Percentiles rank a stretch among this genome's conserved stretches.
phyloP scores from a whole-genome alignment of 1,284 basidiomycete species.

The Entoloma clypeatum region DNA sequence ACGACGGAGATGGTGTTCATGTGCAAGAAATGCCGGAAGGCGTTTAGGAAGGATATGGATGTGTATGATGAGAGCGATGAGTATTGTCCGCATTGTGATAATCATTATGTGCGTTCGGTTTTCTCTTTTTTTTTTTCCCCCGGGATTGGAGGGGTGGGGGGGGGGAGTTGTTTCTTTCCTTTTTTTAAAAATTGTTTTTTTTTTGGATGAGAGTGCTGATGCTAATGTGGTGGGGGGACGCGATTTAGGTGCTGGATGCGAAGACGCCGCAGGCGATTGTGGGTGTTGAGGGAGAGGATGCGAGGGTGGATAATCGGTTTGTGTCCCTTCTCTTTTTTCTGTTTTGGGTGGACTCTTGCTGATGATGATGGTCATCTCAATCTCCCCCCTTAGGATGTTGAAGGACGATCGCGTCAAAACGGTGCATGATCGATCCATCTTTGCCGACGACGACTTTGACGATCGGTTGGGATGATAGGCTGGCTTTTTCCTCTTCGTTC shows the following conservation, averaged over 20 bases:
- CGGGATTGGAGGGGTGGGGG: no score
- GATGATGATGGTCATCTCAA: constrained; percentile 1
- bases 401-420: constrained; percentile 44
- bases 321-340: no score
- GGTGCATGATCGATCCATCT: constrained; percentile 31
- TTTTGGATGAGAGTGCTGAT: no score
- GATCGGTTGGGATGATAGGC: constrained; percentile 31
- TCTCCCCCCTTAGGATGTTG: constrained; percentile 35
- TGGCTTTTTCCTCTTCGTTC: neutral
- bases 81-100: constrained; percentile 97
- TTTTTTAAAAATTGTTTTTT: no score
- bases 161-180: no score
- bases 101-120: constrained; percentile 78
- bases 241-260: constrained; percentile 82
- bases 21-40: constrained; percentile 98
- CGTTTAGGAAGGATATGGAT: constrained; percentile 92
- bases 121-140: no score
- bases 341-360: constrained; percentile 1
- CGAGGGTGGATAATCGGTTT: constrained; percentile 80
- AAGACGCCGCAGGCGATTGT: constrained; percentile 87
- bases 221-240: no score
- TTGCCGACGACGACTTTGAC: constrained; percentile 33
- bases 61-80: constrained; percentile 95
- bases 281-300: constrained; percentile 88
- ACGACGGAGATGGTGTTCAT: constrained; percentile 90